These are phyloP conservation scores for Trifolium fragiferum DNA, from an alignment of 306 rosid genomes.

Conservation along the genomic window DNA sequence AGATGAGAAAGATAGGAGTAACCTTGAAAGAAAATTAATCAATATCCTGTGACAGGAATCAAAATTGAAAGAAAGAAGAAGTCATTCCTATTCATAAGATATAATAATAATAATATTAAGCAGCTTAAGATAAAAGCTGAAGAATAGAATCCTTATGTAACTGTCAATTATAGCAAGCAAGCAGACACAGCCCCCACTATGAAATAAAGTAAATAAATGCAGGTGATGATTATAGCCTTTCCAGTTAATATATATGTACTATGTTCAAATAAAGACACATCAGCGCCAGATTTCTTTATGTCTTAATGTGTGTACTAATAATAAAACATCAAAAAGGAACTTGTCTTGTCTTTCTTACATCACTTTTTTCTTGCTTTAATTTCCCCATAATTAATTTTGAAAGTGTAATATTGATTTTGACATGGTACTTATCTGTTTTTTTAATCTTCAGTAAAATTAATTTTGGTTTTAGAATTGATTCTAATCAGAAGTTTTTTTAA, in stretches of 20 bases:
- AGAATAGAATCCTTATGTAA: slow-evolving; percentile 38
- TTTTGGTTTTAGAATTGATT: too few species aligned
- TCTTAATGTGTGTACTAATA: not conserved
- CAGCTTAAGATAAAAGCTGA: slow-evolving; percentile 18
- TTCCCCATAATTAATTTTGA: too few species aligned
- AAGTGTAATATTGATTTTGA: too few species aligned
- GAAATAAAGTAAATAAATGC: not conserved
- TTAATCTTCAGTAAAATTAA: too few species aligned
- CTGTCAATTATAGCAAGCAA: slow-evolving; percentile 14
- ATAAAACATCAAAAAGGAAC: not conserved
- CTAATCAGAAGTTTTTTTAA: too few species aligned
- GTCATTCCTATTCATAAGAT: not conserved
- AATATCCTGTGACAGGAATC: slow-evolving; percentile 14
- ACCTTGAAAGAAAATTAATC: slow-evolving; percentile 41
- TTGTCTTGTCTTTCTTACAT: not conserved
- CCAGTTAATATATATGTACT: not conserved
- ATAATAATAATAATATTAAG: not conserved
- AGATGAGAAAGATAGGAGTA: slow-evolving; percentile 24
- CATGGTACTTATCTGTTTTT: too few species aligned
- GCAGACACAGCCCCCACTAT: slow-evolving; percentile 44
- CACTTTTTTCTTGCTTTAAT: not conserved
- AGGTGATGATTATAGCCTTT: not conserved
- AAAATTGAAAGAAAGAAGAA: slow-evolving; percentile 27
- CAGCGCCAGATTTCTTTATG: not conserved
- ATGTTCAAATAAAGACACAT: slow-evolving; percentile 47